These are phyloP conservation scores for Arthrocladium fulminans DNA, from an alignment of 2,329 filamentous ascomycete genomes.

Conservation along the genomic window DNA sequence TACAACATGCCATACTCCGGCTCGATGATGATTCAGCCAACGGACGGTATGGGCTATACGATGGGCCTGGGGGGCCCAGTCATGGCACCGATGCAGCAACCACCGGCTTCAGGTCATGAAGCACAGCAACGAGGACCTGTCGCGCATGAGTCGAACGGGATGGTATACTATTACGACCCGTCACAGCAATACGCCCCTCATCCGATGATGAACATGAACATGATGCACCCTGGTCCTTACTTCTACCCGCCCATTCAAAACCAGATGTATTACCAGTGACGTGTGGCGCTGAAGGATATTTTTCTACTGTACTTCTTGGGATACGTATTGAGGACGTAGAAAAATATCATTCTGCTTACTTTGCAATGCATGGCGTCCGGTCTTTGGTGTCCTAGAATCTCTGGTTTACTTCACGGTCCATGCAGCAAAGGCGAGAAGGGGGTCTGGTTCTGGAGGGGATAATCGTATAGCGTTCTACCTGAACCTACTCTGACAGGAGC, in stretches of 20 bases:
- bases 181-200: constrained; percentile 51
- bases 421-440: background rate
- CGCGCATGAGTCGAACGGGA: constrained; percentile 87
- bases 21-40: constrained; percentile 60
- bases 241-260: constrained; percentile 51
- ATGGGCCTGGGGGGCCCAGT: constrained; percentile 18
- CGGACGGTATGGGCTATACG: constrained; percentile 33
- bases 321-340: background rate
- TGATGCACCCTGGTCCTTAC: constrained; percentile 52
- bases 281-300: background rate
- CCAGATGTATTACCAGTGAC: constrained; percentile 50
- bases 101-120: constrained; percentile 20
- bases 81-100: constrained; percentile 12
- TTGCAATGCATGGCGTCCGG: constrained; percentile 1
- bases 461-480: constrained; percentile 2
- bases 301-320: background rate
- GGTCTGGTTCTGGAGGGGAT: background rate
- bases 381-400: background rate
- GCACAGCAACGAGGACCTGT: constrained; percentile 46
- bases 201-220: constrained; percentile 66
- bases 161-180: constrained; percentile 89
- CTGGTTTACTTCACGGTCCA: background rate
- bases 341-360: background rate
- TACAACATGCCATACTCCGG: constrained; percentile 47
- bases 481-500: background rate